phyloP scores from a whole-genome alignment of 352 stramenopile species.

The Pythium volutum region DNA sequence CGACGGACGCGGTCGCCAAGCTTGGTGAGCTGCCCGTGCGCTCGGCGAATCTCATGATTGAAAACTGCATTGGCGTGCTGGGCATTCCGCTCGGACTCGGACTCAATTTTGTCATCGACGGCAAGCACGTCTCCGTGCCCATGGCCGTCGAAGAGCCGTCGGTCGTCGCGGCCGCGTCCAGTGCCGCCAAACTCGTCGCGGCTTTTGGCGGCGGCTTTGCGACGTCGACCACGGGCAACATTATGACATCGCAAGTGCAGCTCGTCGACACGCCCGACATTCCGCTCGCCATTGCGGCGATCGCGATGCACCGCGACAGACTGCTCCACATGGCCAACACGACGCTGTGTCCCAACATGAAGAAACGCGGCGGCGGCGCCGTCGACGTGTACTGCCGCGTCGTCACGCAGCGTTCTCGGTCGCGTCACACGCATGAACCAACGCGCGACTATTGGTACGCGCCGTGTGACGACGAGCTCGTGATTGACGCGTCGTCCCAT shows the following conservation, averaged over 20 bases:
- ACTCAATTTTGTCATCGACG: conserved; percentile 86
- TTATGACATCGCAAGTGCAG: conserved; percentile 88
- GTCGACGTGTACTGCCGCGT: conserved; percentile 82
- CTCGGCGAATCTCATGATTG: conserved; percentile 87
- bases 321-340: conserved; percentile 73
- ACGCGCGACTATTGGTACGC: conserved; percentile 50
- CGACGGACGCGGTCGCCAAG: conserved; percentile 25
- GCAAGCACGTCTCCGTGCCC: conserved; percentile 68
- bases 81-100: conserved; percentile 83
- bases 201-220: conserved; percentile 65
- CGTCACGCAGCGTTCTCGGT: conserved; percentile 46
- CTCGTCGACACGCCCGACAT: conserved; percentile 73
- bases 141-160: conserved; percentile 87
- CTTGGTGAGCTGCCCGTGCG: conserved; percentile 71
- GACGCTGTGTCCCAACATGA: conserved; percentile 82
- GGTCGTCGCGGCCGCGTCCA: conserved; percentile 81
- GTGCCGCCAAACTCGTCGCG: conserved; percentile 78
- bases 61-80: conserved; percentile 87
- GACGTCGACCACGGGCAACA: conserved; percentile 72
- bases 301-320: conserved; percentile 48
- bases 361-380: conserved; percentile 76
- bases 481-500: conserved; percentile 34
- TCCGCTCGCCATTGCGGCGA: conserved; percentile 42
- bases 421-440: conserved; percentile 11
- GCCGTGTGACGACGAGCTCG: conserved; percentile 49